Evolutionary conservation across 2,329 filamentous ascomycete genomes (phyloP).

Genomic region (Ascochyta fabae): DNA sequence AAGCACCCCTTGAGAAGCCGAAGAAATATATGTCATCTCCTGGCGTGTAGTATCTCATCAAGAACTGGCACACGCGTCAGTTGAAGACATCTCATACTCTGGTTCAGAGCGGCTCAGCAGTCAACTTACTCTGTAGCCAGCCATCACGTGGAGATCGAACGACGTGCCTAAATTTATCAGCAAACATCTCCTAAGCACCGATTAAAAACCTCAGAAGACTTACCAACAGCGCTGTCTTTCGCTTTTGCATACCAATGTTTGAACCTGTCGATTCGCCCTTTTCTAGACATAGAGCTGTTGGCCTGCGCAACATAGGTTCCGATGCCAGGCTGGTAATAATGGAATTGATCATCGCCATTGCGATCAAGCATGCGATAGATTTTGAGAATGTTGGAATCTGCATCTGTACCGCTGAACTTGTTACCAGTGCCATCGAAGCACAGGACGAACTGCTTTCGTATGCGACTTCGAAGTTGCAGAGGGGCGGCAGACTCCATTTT

Average conservation of each 20-base stretch:
- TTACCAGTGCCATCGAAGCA: conserved; percentile 55
- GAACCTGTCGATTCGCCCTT: conserved; percentile 62
- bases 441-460: conserved; percentile 65
- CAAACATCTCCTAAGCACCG: not conserved
- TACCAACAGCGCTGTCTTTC: conserved; percentile 74
- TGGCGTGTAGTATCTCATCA: conserved; percentile 58
- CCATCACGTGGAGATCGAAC: conserved; percentile 83
- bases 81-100: not conserved
- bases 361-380: conserved; percentile 74
- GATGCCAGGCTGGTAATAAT: conserved; percentile 61
- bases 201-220: not conserved
- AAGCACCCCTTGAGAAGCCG: conserved; percentile 58
- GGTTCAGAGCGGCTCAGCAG: too few species aligned
- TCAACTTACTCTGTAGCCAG: conserved; percentile 75
- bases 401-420: conserved; percentile 50
- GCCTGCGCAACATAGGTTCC: conserved; percentile 70
- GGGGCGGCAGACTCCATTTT: conserved; percentile 8
- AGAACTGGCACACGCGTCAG: conserved; percentile 38
- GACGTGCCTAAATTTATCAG: conserved; percentile 63
- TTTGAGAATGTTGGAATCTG: conserved; percentile 63
- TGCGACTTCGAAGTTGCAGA: conserved; percentile 19
- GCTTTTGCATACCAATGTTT: conserved; percentile 73
- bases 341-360: conserved; percentile 63
- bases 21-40: conserved; percentile 58
- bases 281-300: conserved; percentile 61